Evolutionary conservation across 441 rosid genomes (phyloP).

Genomic region (Macaranga tanarius): DNA sequence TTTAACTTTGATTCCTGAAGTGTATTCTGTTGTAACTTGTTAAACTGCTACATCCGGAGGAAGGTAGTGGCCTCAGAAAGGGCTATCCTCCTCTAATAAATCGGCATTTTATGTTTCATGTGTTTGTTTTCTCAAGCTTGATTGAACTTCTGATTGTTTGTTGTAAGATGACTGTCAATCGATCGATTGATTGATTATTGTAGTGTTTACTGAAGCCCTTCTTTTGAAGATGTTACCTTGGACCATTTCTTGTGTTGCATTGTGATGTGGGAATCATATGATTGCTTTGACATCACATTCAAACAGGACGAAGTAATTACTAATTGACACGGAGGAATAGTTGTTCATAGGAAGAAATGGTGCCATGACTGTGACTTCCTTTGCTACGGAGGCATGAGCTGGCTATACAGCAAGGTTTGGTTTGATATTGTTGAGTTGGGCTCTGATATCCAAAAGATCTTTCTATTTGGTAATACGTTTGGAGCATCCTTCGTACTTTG

Average conservation of each 20-base stretch:
- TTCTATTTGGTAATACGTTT: no score
- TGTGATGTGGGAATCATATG: not conserved
- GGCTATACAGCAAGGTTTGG: no score
- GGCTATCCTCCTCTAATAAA: constrained; percentile 2
- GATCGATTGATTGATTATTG: not conserved
- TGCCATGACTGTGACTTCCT: no score
- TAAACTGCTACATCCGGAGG: not conserved
- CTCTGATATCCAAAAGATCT: no score
- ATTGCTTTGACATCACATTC: not conserved
- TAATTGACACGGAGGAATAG: no score
- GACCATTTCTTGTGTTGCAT: not conserved
- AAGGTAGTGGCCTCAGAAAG: not conserved
- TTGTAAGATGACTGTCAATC: not conserved
- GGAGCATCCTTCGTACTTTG: no score
- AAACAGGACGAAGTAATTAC: no score
- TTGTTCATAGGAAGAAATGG: no score
- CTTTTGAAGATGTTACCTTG: no score
- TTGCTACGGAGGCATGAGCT: no score
- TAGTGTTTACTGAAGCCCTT: no score
- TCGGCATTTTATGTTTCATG: not conserved
- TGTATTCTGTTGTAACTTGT: constrained; percentile 5
- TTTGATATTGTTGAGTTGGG: no score
- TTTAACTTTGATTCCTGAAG: constrained; percentile 2
- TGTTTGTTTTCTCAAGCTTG: not conserved
- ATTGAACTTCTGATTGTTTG: not conserved